A percentile compares a stretch with the other conserved stretches of the same genome.
Evolutionary conservation across 495 filamentous ascomycete species (phyloP).

Genomic region (Talaromyces proteolyticus): DNA sequence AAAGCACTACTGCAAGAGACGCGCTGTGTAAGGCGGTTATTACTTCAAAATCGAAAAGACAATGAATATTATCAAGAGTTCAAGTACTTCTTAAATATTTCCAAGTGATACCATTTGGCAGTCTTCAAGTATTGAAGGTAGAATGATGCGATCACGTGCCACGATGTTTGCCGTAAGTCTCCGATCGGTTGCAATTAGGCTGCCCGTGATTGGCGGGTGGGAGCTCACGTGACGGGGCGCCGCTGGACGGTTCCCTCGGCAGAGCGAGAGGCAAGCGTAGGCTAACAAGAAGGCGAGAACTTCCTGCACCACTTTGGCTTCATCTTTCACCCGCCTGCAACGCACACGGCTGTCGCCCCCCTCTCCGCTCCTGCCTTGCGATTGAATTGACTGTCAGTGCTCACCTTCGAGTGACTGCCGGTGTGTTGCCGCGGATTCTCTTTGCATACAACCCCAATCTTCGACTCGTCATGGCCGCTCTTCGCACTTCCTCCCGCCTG

Average conservation of each 20-base stretch:
- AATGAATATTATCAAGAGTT: too few relatives aligned
- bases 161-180: slow-evolving; percentile 31
- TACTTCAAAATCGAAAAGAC: too few relatives aligned
- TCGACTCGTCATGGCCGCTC: slow-evolving; percentile 67
- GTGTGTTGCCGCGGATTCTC: too few relatives aligned
- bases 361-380: slow-evolving; percentile 16
- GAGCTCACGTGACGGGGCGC: slow-evolving; percentile 24
- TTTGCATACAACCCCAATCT: too few relatives aligned
- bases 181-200: slow-evolving; percentile 41
- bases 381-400: slow-evolving; percentile 4
- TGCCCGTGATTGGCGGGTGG: slow-evolving; percentile 28
- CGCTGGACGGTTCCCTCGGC: slow-evolving; percentile 31
- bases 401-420: background rate
- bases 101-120: too few relatives aligned
- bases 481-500: slow-evolving; percentile 65
- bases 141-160: slow-evolving; percentile 6
- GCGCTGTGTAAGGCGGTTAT: too few relatives aligned
- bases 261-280: slow-evolving; percentile 24
- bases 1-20: too few relatives aligned
- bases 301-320: slow-evolving; percentile 23
- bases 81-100: too few relatives aligned
- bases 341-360: background rate
- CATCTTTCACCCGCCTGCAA: slow-evolving; percentile 14
- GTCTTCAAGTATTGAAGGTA: too few relatives aligned
- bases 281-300: slow-evolving; percentile 15